These are phyloP conservation scores for Iberis pinnata DNA, from an alignment of 345 rosid species.

Conservation along the genomic window DNA sequence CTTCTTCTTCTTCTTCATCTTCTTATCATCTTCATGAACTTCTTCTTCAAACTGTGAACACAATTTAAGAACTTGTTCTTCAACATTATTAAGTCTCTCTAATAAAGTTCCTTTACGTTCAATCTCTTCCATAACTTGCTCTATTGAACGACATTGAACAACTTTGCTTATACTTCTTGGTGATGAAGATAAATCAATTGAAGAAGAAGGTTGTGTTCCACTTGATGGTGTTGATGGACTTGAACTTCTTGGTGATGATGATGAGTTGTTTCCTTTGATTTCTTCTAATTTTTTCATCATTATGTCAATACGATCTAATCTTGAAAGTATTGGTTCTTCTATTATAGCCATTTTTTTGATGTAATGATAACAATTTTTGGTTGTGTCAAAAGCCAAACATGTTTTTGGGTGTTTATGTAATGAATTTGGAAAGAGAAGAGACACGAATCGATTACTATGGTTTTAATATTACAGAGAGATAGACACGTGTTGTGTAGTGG, in stretches of 20 bases:
- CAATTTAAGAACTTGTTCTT: constrained; percentile 30
- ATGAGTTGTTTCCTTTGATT: constrained; percentile 30
- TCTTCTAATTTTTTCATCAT: constrained; percentile 31
- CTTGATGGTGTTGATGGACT: too few relatives aligned
- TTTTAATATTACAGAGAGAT: too few relatives aligned
- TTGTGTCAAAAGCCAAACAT: too few relatives aligned
- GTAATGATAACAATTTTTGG: neutral
- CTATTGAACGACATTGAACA: too few relatives aligned
- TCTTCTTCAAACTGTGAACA: constrained; percentile 24
- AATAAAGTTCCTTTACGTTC: constrained; percentile 25
- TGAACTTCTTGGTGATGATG: too few relatives aligned
- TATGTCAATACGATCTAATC: constrained; percentile 31
- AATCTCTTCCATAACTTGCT: constrained; percentile 26
- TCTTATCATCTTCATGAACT: constrained; percentile 19
- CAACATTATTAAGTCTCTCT: constrained; percentile 27
- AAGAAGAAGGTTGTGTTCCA: too few relatives aligned
- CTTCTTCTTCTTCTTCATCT: constrained; percentile 16
- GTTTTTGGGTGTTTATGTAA: too few relatives aligned
- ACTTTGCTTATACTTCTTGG: too few relatives aligned
- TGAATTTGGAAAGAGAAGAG: too few relatives aligned
- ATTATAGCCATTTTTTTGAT: constrained; percentile 13
- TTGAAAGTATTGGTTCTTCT: constrained; percentile 32
- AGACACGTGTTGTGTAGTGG: too few relatives aligned
- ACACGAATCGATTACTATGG: too few relatives aligned
- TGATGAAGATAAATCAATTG: too few relatives aligned